A percentile compares a stretch with the other conserved stretches of the same genome.
Evolutionary conservation across 495 filamentous ascomycete genomes (phyloP).

Genomic region (Cryomyces antarcticus): DNA sequence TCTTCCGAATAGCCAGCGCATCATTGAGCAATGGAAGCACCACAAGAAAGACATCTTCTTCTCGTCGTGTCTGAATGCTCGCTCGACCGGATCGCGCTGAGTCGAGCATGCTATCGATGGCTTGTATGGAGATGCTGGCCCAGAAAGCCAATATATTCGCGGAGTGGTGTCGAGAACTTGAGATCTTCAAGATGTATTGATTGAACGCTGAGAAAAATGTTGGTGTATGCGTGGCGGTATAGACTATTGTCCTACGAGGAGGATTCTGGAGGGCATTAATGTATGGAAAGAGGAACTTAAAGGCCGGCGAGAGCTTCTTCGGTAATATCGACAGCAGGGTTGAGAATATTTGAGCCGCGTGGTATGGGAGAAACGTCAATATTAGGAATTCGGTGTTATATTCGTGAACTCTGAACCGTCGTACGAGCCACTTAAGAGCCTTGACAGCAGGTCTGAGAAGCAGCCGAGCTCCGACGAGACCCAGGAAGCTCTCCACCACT

Average conservation of each 20-base stretch:
- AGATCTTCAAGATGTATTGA: conserved; percentile 48
- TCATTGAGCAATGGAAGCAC: conserved; percentile 59
- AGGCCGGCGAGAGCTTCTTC: conserved; percentile 43
- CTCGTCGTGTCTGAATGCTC: conserved; percentile 24
- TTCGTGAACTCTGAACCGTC: conserved; percentile 84
- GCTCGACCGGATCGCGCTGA: conserved; percentile 47
- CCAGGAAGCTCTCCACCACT: conserved; percentile 62
- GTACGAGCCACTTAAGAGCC: conserved; percentile 82
- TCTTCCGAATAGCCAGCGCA: conserved; percentile 47
- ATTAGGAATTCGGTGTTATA: conserved; percentile 62
- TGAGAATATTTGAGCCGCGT: conserved; percentile 58
- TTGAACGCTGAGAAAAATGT: conserved; percentile 53
- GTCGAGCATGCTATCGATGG: conserved; percentile 61
- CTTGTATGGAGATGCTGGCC: conserved; percentile 65
- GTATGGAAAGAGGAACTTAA: conserved; percentile 72
- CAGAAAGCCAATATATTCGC: conserved; percentile 68
- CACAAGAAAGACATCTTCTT: conserved; percentile 56
- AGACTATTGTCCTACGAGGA: conserved; percentile 58
- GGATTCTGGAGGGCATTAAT: conserved; percentile 49
- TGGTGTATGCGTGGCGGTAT: conserved; percentile 52
- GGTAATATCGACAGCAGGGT: conserved; percentile 72
- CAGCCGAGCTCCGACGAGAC: conserved; percentile 51
- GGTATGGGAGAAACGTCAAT: conserved; percentile 84
- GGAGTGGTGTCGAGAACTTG: conserved; percentile 45
- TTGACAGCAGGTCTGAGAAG: conserved; percentile 71